Evolutionary conservation across 768 basidiomycete genomes (phyloP).

Genomic region (Cystofilobasidium capitatum): DNA sequence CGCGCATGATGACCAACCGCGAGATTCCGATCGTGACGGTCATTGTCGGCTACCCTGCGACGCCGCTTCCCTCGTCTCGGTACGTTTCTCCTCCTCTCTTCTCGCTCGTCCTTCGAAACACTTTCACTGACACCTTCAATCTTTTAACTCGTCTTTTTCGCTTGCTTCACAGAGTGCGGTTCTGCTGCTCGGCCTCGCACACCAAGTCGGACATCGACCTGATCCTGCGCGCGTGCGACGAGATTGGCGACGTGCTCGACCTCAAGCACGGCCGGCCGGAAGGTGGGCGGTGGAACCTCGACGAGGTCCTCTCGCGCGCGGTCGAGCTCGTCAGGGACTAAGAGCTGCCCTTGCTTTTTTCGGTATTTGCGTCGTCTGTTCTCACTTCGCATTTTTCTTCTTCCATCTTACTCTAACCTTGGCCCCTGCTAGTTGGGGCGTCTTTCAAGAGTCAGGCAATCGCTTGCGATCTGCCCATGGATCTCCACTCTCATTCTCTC

Average conservation of each 20-base stretch:
- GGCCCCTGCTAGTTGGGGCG: no score
- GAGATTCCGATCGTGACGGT: conserved; percentile 73
- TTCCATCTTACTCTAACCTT: no score
- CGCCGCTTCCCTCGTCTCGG: background rate
- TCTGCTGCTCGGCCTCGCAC: conserved; percentile 89
- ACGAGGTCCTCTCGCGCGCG: conserved; percentile 61
- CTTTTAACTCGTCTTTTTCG: background rate
- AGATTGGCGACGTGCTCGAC: conserved; percentile 80
- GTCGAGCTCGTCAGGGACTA: conserved; percentile 55
- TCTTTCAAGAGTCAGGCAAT: no score
- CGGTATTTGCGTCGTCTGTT: background rate
- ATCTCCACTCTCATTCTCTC: no score
- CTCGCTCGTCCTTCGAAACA: background rate
- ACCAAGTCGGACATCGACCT: conserved; percentile 93
- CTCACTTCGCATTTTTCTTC: background rate
- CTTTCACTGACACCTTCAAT: background rate
- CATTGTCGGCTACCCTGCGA: conserved; percentile 60
- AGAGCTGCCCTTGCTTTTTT: background rate
- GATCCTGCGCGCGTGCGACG: conserved; percentile 76
- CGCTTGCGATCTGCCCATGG: no score
- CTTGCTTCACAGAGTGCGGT: conserved; percentile 79
- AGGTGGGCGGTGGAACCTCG: conserved; percentile 64
- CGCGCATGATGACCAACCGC: conserved; percentile 68
- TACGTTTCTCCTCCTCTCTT: background rate
- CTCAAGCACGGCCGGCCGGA: conserved; percentile 61